Base-by-base conservation (phyloP, 2,329 filamentous ascomycete genomes). In the Cytospora paraplurivora region DNA sequence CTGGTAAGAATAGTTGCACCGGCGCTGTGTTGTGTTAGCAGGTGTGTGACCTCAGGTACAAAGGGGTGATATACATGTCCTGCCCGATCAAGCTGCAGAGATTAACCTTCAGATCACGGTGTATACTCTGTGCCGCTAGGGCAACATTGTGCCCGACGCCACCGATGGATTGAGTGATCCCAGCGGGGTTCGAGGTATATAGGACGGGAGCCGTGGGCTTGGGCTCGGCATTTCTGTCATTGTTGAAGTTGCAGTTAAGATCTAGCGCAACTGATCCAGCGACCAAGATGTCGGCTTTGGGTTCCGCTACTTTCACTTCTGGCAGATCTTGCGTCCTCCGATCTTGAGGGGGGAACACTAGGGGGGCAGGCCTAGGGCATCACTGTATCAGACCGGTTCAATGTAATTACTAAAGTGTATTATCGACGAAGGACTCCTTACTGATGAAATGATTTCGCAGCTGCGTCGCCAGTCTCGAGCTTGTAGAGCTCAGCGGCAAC, bases 61-160 rank as follows among this genome's bases (percentile, higher is more conserved):
- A 37, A n/a, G 47, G 6, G 12, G 4, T 4, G n/a, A 75, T 83
- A 76, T 76, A 88, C 85, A 86, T 74, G 72, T 98, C 94, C 71
- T 93, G 85, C 15, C 90, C 93, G 11, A 97, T 84, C 67, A 92
- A 84, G 71, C 91, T 96, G 76, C 89, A 93, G 17, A 97, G 85
- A 27, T 85, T 83, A 8, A 95, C 90, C 15, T 82, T 85, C 49
- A 76, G 76, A 19, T 77, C 72, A 8, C 85, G 86, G 64, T 90
- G 83, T 15, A 82, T 82, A 37, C 88, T 83, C 68, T 93, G 90
- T 1, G 91, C 88, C 52, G 94, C 93, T 55, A 92, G 84, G 17
- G 95, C 92, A 52, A 98, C 92, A 71, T 98, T 98, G 71, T 93
- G 89, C 7, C 92, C 95, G 8, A 98, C 95, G 7, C 95, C 95